Evolutionary conservation across 2,329 filamentous ascomycete genomes (phyloP).

Genomic region (Phialocephala subalpina): DNA sequence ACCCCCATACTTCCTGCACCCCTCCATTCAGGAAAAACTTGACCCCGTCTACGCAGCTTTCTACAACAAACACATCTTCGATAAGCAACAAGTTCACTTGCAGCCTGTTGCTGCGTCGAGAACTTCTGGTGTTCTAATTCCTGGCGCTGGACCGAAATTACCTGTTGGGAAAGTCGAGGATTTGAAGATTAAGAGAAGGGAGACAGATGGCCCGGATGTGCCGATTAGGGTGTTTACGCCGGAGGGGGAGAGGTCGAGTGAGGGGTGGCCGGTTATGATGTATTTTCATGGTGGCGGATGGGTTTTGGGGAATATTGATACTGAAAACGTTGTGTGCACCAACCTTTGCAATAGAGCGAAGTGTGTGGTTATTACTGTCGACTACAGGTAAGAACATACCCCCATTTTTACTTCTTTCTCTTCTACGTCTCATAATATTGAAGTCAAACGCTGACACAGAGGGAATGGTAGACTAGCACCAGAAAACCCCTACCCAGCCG

Average conservation of each 20-base stretch:
- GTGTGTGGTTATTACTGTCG: constrained; percentile 62
- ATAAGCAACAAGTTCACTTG: constrained; percentile 56
- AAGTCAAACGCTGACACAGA: neutral
- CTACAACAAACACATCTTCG: constrained; percentile 38
- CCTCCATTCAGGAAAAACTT: constrained; percentile 34
- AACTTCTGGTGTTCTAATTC: constrained; percentile 58
- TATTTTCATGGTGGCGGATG: constrained; percentile 68
- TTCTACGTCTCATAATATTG: neutral
- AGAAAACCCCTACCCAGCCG: constrained; percentile 63
- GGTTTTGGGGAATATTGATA: constrained; percentile 64
- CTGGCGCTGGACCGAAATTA: constrained; percentile 57
- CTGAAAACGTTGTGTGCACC: constrained; percentile 64
- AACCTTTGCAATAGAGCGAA: constrained; percentile 58
- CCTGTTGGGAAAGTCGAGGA: constrained; percentile 47
- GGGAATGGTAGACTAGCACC: constrained; percentile 56
- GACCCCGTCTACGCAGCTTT: constrained; percentile 38
- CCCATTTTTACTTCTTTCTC: neutral
- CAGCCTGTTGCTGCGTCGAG: constrained; percentile 61
- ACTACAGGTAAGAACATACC: constrained; percentile 54
- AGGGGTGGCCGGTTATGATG: constrained; percentile 62
- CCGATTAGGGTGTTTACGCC: constrained; percentile 60
- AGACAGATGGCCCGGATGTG: constrained; percentile 55
- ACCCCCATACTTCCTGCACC: constrained; percentile 41
- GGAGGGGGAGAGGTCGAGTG: constrained; percentile 48
- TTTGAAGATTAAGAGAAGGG: constrained; percentile 43